Percentiles rank a stretch among this genome's conserved stretches.
Conservation (phyloP, 208 protist species). For the Kentomonas sorsogonicus region DNA sequence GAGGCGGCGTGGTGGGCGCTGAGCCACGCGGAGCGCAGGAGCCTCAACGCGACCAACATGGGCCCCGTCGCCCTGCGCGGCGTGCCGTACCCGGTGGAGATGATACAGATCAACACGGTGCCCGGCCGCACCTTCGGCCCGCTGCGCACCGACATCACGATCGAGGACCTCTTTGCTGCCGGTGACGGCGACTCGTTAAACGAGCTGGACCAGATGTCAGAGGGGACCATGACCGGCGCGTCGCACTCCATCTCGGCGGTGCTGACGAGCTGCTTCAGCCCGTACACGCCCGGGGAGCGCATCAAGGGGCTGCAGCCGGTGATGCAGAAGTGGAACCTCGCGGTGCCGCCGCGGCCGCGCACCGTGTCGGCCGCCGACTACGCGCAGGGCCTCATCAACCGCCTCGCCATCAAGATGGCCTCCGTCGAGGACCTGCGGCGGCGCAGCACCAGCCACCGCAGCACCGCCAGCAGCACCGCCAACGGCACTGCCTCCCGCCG, state of each 20-base stretch:
- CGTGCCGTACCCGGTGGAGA: conserved; percentile 46
- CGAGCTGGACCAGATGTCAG: conserved; percentile 11
- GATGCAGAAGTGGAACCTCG: conserved; percentile 24
- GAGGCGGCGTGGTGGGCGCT: conserved; percentile 35
- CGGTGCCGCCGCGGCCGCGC: conserved; percentile 7
- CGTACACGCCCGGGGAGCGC: conserved; percentile 26
- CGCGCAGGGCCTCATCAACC: conserved; percentile 24
- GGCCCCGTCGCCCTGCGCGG: conserved; percentile 40
- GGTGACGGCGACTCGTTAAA: conserved; percentile 10
- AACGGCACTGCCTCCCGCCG: too few species aligned
- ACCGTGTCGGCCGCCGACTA: conserved; percentile 21
- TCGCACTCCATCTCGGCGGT: conserved; percentile 17
- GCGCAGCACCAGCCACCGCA: not conserved
- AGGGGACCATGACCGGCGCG: conserved; percentile 14
- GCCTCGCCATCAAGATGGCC: conserved; percentile 20
- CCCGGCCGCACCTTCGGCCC: conserved; percentile 30
- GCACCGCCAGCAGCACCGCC: too few species aligned
- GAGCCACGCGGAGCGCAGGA: conserved; percentile 22
- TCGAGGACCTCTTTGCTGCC: conserved; percentile 14
- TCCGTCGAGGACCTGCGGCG: conserved; percentile 11
- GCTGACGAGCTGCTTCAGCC: conserved; percentile 31
- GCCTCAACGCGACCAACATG: conserved; percentile 15
- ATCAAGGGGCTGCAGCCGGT: conserved; percentile 32
- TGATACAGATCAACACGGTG: conserved; percentile 54
- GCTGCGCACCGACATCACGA: conserved; percentile 37